Evolutionary conservation across 2,329 filamentous ascomycete species (phyloP), one percentile per base, ranked within the genome.

Genomic region (Colletotrichum magnum): DNA sequence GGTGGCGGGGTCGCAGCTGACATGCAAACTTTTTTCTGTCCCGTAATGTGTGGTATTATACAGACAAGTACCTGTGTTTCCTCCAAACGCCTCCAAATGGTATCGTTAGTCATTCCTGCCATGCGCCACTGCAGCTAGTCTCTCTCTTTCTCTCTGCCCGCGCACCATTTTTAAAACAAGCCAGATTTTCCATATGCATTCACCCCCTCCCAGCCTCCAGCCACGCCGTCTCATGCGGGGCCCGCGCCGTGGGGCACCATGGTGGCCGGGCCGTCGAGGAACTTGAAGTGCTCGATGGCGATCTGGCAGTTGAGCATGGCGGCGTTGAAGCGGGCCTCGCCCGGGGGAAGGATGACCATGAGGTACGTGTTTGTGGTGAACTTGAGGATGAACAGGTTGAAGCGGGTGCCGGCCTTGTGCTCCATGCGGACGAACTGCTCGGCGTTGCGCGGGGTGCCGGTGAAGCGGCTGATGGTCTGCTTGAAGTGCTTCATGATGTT

Each of bases 401-500:
- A 98, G 68, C 88, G 88, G 52, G 89, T 85, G 64, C 87, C 87
- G 64, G 92, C 91, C 80, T 94, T 95, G 81, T 95, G 90, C 79
- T 94, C 92, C 84, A 95, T 92, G 74, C 94, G 87, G 54, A 90
- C 89, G 75, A 95, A 95, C 79, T 94, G 93, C 80, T 94, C 93
- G 5, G 92, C 91, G 72, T 93, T 93, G 61, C 93, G 91, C n/a
- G 93, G 92, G 28, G 92, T 93, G 57, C 92, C 92, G 1, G 92
- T 94, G 79, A 93, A 94, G 74, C 92, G 90, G 64, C 89, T 91
- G 69, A 89, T 88, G 72, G 85, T 89, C 83, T 98, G 95, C 85
- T 98, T 99, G 85, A 98, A 98, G 68, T 95, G 95, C 84, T 99
- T 99, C 82, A 99, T 93, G 77, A 99, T 98, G 80, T 97, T 98